These are phyloP conservation scores for Miscanthus lutarioriparius DNA, from an alignment of 176 grass and related monocot genomes.

Conservation along the genomic window DNA sequence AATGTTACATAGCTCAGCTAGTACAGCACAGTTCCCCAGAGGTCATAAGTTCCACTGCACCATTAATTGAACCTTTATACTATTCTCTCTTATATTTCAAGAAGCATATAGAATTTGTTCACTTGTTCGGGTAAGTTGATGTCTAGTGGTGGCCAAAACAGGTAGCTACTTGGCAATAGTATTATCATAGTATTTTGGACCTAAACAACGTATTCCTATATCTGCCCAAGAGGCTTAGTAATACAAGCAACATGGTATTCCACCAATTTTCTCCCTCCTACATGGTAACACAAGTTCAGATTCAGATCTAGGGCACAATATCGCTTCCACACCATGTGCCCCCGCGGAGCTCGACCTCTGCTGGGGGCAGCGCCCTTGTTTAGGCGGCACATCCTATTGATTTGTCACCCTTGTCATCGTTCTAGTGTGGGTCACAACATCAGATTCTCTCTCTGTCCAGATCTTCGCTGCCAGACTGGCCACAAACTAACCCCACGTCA, in stretches of 20 bases:
- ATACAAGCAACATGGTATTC: neutral
- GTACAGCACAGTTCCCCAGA: neutral
- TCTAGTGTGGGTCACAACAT: neutral
- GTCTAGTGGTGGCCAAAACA: neutral
- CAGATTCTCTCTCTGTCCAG: neutral
- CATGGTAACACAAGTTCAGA: neutral
- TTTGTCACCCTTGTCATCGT: neutral
- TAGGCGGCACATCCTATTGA: neutral
- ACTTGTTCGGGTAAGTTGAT: neutral
- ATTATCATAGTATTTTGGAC: neutral
- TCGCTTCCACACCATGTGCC: neutral
- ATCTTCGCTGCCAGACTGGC: neutral
- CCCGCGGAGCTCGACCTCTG: neutral
- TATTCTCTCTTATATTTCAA: neutral
- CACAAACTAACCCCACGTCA: neutral
- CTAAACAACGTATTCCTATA: neutral
- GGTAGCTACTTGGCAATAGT: neutral
- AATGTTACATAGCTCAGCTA: neutral
- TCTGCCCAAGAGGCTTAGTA: neutral
- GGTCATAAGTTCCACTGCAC: neutral
- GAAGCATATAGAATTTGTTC: neutral
- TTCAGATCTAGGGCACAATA: neutral
- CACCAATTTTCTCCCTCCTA: neutral
- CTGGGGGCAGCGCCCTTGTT: neutral
- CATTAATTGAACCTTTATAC: constrained; percentile 4